Conservation (phyloP, 148 eudicot genomes). For the Arbutus unedo region DNA sequence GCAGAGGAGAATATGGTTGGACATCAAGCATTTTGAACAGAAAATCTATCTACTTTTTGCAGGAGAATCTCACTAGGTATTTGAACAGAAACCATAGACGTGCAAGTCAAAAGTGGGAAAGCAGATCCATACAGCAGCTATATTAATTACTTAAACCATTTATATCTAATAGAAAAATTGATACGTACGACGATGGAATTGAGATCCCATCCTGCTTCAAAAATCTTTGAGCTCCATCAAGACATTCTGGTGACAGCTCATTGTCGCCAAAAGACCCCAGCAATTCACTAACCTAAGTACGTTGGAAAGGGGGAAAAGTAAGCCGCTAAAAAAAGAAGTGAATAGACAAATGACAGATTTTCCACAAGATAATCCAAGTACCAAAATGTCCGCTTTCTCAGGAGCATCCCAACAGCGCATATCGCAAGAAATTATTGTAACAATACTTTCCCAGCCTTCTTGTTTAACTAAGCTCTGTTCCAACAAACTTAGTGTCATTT, state of each 20-base stretch:
- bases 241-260: conserved; percentile 97
- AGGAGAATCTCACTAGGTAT: background rate
- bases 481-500: conserved; percentile 17
- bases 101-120: background rate
- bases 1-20: background rate
- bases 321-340: conserved; percentile 3
- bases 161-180: background rate
- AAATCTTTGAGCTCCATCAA: conserved; percentile 95
- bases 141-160: background rate
- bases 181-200: conserved; percentile 90
- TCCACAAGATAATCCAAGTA: conserved; percentile 21
- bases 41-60: background rate
- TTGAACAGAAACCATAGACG: background rate
- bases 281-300: conserved; percentile 82
- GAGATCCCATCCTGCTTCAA: conserved; percentile 90
- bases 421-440: conserved; percentile 80
- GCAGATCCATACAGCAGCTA: background rate
- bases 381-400: conserved; percentile 96
- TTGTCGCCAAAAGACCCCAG: conserved; percentile 98
- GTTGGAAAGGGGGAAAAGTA: conserved; percentile 10
- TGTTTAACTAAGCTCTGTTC: conserved; percentile 84
- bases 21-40: background rate
- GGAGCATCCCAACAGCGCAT: conserved; percentile 99
- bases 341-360: background rate
- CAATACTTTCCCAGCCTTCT: conserved; percentile 88